These are phyloP conservation scores for Talaromyces sp. DNA, from an alignment of 2,329 filamentous ascomycete genomes.

Conservation along the genomic window DNA sequence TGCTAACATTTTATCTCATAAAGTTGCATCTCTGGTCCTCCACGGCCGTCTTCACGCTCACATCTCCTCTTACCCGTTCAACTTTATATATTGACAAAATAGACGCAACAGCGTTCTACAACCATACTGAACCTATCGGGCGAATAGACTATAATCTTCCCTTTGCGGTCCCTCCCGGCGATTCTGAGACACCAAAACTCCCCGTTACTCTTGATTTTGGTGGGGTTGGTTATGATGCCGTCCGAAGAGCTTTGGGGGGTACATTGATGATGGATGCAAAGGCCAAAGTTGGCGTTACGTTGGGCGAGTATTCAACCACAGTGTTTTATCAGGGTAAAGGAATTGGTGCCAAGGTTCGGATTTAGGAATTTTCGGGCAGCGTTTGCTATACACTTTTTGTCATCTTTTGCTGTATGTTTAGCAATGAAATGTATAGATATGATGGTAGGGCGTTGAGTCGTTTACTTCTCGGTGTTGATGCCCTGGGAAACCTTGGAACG, in stretches of 20 bases:
- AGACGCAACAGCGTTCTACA: slow-evolving; percentile 81
- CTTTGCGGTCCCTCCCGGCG: slow-evolving; percentile 71
- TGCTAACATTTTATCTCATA: slow-evolving; percentile 13
- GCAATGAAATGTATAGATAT: neutral
- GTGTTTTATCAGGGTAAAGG: slow-evolving; percentile 66
- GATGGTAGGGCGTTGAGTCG: neutral
- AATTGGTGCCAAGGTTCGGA: slow-evolving; percentile 60
- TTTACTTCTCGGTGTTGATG: neutral
- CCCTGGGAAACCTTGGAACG: neutral
- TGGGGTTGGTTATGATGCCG: slow-evolving; percentile 74
- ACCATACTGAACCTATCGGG: slow-evolving; percentile 71
- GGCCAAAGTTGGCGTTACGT: slow-evolving; percentile 67
- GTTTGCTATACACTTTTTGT: neutral
- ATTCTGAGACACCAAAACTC: slow-evolving; percentile 66
- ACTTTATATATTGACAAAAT: slow-evolving; percentile 72
- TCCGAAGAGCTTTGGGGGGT: slow-evolving; percentile 75
- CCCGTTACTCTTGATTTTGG: slow-evolving; percentile 76
- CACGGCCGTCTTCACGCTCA: slow-evolving; percentile 75
- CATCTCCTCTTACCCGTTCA: slow-evolving; percentile 69
- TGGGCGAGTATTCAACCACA: slow-evolving; percentile 69
- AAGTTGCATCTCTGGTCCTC: slow-evolving; percentile 75
- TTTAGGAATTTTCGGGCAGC: slow-evolving; percentile 14
- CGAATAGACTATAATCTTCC: slow-evolving; percentile 68
- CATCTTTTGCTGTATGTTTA: neutral
- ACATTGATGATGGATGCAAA: slow-evolving; percentile 70